Evolutionary conservation across 1,284 basidiomycete species (phyloP).

Genomic region (Neotropicomus parvogracilis): DNA sequence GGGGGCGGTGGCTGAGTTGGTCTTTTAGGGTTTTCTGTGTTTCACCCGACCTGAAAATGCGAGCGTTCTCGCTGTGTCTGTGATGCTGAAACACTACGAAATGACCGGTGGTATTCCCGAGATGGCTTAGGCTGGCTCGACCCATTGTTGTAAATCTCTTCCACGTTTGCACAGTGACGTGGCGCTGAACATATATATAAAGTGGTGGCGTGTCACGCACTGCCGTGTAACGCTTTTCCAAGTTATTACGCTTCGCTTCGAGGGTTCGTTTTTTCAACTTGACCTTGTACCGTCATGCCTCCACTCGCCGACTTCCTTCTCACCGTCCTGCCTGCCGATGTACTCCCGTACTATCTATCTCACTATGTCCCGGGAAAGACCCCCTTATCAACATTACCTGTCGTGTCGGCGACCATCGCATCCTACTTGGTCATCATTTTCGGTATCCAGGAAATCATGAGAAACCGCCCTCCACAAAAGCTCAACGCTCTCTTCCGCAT

Average conservation of each 20-base stretch:
- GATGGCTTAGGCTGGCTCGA: too few species aligned
- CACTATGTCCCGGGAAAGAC: constrained; percentile 72
- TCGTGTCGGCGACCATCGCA: constrained; percentile 67
- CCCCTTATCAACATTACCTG: constrained; percentile 76
- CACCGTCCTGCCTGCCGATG: constrained; percentile 47
- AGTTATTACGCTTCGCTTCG: constrained; percentile 4
- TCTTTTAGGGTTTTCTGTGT: too few species aligned
- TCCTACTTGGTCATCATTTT: constrained; percentile 91
- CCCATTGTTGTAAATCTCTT: too few species aligned
- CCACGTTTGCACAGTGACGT: too few species aligned
- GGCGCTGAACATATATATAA: too few species aligned
- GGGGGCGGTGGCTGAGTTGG: too few species aligned
- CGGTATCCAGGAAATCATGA: constrained; percentile 83
- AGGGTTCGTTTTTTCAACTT: constrained; percentile 20
- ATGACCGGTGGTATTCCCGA: too few species aligned
- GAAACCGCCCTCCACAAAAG: constrained; percentile 67
- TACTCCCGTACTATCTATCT: constrained; percentile 59
- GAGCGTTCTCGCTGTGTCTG: too few species aligned
- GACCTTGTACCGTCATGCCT: constrained; percentile 48
- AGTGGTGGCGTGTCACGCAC: constrained; percentile 3
- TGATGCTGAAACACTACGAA: too few species aligned
- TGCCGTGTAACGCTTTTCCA: constrained; percentile 17
- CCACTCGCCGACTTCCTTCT: constrained; percentile 71
- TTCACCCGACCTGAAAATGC: too few species aligned
- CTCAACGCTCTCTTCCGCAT: constrained; percentile 87